Percentiles rank a stretch among this genome's conserved stretches.
Conservation (phyloP, 75 land plant species). For the Adiantum capillusveneris region DNA sequence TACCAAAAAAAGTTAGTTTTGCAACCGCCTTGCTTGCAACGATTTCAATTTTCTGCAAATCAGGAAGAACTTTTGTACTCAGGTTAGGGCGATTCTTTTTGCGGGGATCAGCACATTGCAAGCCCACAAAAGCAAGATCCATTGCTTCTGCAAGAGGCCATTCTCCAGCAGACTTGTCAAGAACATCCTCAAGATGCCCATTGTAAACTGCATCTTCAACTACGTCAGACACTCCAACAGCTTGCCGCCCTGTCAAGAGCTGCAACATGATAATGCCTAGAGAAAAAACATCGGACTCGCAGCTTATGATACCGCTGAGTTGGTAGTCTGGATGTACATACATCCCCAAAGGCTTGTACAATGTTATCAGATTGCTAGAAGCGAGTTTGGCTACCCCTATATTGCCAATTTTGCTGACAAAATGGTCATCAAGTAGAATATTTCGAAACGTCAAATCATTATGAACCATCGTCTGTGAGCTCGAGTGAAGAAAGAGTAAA, state of each 20-base stretch:
- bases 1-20: background rate
- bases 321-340: conserved; percentile 90
- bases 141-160: conserved; percentile 59
- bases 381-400: no score
- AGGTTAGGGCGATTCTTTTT: conserved; percentile 63
- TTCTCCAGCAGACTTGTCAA: conserved; percentile 45
- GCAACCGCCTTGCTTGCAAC: no score
- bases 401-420: no score
- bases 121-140: conserved; percentile 43
- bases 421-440: no score
- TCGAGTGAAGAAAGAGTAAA: no score
- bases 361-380: no score
- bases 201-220: conserved; percentile 42
- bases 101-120: conserved; percentile 47
- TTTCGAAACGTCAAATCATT: no score
- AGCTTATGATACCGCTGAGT: conserved; percentile 49
- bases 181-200: conserved; percentile 26
- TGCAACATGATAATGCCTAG: conserved; percentile 65
- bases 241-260: conserved; percentile 44
- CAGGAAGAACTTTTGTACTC: conserved; percentile 54
- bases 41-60: no score
- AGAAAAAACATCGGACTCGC: conserved; percentile 73
- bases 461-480: no score
- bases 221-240: conserved; percentile 32
- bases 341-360: no score